Percentiles rank a stretch among this genome's conserved stretches.
These are phyloP conservation scores for Boletus fagicola DNA, from an alignment of 768 basidiomycete genomes.

Conservation along the genomic window DNA sequence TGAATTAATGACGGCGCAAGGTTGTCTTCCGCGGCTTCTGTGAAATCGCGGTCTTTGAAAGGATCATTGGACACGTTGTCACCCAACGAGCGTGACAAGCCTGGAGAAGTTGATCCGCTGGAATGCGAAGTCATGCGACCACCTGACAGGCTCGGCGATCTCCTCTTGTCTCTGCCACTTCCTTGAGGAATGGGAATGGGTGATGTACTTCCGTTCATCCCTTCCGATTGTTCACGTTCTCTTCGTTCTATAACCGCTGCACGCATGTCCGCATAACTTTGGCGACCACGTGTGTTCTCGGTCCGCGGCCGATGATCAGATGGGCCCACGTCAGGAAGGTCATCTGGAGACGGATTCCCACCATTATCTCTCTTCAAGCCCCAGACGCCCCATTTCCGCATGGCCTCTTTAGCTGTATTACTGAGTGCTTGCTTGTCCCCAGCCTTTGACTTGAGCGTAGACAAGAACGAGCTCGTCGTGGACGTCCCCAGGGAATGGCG, in stretches of 20 bases:
- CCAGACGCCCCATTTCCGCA: conserved; percentile 93
- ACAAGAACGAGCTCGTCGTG: conserved; percentile 63
- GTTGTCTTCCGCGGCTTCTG: conserved; percentile 30
- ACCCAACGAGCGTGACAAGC: conserved; percentile 37
- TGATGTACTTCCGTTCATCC: conserved; percentile 20
- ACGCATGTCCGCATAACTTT: conserved; percentile 71
- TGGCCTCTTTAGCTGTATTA: conserved; percentile 82
- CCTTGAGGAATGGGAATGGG: conserved; percentile 37
- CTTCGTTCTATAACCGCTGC: conserved; percentile 72
- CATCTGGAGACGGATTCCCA: conserved; percentile 35
- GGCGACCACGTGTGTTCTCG: conserved; percentile 43
- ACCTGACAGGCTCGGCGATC: conserved; percentile 28
- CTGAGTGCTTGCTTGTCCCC: conserved; percentile 83
- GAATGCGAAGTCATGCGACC: conserved; percentile 26
- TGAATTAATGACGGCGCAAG: conserved; percentile 53
- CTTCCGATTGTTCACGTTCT: conserved; percentile 40
- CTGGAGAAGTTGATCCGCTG: conserved; percentile 26
- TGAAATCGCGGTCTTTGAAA: conserved; percentile 34
- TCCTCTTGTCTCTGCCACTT: conserved; percentile 23
- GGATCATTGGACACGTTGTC: conserved; percentile 24
- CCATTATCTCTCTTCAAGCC: conserved; percentile 55
- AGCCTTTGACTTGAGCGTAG: conserved; percentile 73
- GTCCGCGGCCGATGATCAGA: conserved; percentile 36
- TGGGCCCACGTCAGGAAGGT: conserved; percentile 42
- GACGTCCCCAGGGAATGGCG: conserved; percentile 41